Conservation (phyloP, 805 yeast genomes). For the Ascoidea rubescens region DNA sequence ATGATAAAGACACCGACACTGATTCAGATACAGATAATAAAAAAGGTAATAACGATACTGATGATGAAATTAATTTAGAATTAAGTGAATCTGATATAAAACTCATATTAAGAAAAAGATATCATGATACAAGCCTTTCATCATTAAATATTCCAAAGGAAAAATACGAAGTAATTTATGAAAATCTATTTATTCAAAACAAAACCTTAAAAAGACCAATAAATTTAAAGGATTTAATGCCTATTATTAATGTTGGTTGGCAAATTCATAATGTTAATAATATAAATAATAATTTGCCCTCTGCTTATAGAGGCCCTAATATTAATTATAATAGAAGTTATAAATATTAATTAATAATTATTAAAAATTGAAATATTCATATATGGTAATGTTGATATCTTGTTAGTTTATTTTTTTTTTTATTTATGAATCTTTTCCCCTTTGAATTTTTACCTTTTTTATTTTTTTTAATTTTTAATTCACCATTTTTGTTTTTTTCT, state of each 20-base stretch:
- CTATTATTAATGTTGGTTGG: conserved; percentile 18
- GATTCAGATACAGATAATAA: not conserved
- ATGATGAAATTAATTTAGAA: conserved; percentile 13
- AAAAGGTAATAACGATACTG: conserved; percentile 5
- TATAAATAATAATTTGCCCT: not conserved
- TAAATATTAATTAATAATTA: too few species aligned
- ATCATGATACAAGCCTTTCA: conserved; percentile 1
- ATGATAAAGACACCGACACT: conserved; percentile 4
- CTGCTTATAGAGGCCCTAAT: not conserved
- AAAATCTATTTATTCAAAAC: conserved; percentile 54
- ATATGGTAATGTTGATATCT: too few species aligned
- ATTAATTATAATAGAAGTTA: not conserved
- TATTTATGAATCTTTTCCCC: too few species aligned
- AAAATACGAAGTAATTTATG: conserved; percentile 49
- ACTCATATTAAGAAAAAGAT: conserved; percentile 3
- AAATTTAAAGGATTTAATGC: conserved; percentile 50
- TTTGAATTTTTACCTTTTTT: too few species aligned
- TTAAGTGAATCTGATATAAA: conserved; percentile 9
- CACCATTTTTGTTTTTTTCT: too few species aligned
- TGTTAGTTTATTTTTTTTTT: too few species aligned
- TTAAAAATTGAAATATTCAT: too few species aligned
- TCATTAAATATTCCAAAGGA: conserved; percentile 27
- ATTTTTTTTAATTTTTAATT: too few species aligned
- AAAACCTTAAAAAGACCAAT: conserved; percentile 54
- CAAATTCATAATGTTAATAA: conserved; percentile 9